Conservation (phyloP, 2,329 filamentous ascomycete species). For the Alternaria gansuensis region DNA sequence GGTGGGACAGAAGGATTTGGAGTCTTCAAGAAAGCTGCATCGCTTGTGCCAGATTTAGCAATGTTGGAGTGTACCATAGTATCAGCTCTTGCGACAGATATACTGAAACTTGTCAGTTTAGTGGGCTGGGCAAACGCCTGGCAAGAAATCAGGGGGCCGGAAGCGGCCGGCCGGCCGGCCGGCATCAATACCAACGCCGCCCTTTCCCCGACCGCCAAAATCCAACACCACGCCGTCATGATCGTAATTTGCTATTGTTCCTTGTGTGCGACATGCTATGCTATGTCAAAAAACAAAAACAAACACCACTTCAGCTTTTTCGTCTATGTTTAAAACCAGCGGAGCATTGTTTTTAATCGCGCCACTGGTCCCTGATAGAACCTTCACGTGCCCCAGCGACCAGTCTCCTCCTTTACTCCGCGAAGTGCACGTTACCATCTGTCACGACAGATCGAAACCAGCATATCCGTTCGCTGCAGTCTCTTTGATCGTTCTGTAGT, state of each 20-base stretch:
- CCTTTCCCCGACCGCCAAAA: neutral
- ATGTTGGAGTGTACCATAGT: neutral
- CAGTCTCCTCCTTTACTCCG: neutral
- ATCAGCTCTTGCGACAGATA: neutral
- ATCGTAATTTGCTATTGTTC: neutral
- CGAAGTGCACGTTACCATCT: neutral
- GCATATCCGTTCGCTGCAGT: slow-evolving; percentile 26
- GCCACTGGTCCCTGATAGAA: neutral
- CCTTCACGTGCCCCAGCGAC: neutral
- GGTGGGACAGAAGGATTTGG: neutral
- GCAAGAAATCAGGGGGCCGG: neutral
- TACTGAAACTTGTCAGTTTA: too few relatives aligned
- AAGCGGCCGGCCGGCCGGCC: neutral
- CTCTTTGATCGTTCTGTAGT: slow-evolving; percentile 33
- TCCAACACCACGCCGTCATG: neutral
- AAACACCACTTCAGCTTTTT: neutral
- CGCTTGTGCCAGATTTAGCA: neutral
- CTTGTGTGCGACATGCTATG: neutral
- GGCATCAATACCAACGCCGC: neutral
- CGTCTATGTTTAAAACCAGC: neutral
- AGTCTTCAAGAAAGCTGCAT: neutral
- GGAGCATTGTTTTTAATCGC: neutral
- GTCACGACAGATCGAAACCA: slow-evolving; percentile 24
- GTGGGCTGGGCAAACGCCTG: neutral
- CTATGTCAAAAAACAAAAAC: too few relatives aligned